These are phyloP conservation scores for Trichoderma sp. DNA, from an alignment of 2,329 filamentous ascomycete genomes.

Conservation along the genomic window DNA sequence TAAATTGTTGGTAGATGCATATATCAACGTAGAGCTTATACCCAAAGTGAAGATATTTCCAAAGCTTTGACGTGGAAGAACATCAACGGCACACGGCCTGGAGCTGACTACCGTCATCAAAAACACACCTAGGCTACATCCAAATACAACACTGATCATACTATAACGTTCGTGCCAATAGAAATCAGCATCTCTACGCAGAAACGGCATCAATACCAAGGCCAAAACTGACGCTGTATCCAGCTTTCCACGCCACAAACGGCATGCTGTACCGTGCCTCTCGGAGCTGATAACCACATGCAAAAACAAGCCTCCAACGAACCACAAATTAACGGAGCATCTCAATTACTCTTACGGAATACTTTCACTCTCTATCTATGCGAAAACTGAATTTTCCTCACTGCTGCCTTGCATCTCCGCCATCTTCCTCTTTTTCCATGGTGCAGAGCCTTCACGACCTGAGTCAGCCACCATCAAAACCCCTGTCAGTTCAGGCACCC, in stretches of 20 bases:
- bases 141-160: not conserved
- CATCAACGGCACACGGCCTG: not conserved
- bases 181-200: not conserved
- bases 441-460: not conserved
- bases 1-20: not conserved
- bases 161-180: not conserved
- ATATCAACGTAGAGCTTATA: not conserved
- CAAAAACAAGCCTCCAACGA: not conserved
- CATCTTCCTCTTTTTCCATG: not conserved
- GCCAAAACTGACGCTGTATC: not conserved
- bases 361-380: not conserved
- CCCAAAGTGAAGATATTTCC: not conserved
- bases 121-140: accelerated
- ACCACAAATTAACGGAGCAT: not conserved
- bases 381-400: not conserved
- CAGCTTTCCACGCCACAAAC: not conserved
- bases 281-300: not conserved
- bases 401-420: not conserved
- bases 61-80: not conserved
- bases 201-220: not conserved
- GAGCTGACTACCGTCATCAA: not conserved
- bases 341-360: not conserved
- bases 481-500: not conserved
- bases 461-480: not conserved
- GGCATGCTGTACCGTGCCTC: not conserved